Evolutionary conservation across 352 stramenopile species (phyloP).

Genomic region (Globisporangium okanoganense): DNA sequence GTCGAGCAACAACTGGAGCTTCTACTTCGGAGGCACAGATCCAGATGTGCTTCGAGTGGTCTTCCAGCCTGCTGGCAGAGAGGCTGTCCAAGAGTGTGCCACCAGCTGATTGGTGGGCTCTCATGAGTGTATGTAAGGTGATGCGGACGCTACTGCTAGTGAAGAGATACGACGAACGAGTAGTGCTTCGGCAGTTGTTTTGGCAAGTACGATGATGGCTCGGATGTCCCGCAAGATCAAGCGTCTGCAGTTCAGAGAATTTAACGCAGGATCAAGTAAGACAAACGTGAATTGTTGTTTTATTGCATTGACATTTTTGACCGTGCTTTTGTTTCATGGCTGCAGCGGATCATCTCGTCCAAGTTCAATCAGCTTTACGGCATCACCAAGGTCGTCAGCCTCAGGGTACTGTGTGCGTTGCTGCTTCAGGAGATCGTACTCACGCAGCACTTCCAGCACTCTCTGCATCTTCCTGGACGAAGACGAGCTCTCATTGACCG

Average conservation of each 20-base stretch:
- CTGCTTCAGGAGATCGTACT: slow-evolving; percentile 11
- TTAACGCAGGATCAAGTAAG: background rate
- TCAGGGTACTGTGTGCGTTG: background rate
- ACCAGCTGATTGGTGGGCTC: slow-evolving; percentile 36
- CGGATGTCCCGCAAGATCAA: no score
- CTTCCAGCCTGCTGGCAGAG: slow-evolving; percentile 47
- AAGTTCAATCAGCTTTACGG: background rate
- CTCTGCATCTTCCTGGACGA: background rate
- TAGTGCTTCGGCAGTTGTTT: no score
- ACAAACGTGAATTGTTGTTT: background rate
- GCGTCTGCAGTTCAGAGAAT: background rate
- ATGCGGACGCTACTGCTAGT: background rate
- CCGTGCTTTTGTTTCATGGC: background rate
- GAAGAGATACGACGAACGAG: background rate
- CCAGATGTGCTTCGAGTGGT: slow-evolving; percentile 68
- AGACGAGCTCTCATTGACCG: background rate
- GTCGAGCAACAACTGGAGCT: slow-evolving; percentile 37
- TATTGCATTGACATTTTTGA: background rate
- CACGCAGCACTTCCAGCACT: slow-evolving; percentile 7
- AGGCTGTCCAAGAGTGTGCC: slow-evolving; percentile 66
- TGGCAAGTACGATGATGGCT: no score
- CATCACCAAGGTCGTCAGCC: background rate
- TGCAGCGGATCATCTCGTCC: background rate
- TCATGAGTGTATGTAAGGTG: background rate
- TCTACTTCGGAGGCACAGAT: slow-evolving; percentile 36